These are phyloP conservation scores for Tetrahymena borealis DNA, from an alignment of 73 alveolate species.

Conservation along the genomic window DNA sequence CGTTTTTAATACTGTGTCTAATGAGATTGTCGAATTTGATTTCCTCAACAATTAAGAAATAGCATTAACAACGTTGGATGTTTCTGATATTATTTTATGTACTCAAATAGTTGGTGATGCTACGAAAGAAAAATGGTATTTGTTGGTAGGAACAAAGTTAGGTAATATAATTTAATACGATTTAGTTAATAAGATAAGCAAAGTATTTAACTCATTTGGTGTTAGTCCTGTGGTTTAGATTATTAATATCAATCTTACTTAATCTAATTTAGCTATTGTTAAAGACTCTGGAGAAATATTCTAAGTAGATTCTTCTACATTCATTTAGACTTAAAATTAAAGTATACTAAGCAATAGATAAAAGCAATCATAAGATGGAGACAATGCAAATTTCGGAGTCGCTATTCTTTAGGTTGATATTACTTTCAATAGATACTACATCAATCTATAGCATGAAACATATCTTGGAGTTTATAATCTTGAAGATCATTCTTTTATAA, in stretches of 20 bases:
- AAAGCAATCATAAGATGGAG: neutral
- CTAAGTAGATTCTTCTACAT: neutral
- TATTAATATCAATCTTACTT: neutral
- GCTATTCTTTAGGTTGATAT: neutral
- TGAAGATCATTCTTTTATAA: neutral
- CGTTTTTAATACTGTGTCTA: neutral
- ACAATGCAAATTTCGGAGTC: neutral
- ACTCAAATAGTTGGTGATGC: neutral
- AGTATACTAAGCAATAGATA: neutral
- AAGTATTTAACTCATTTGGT: neutral
- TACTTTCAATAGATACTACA: neutral
- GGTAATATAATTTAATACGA: neutral
- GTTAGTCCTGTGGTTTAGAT: neutral
- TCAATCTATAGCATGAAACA: neutral
- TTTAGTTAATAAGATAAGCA: neutral
- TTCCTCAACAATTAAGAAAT: neutral
- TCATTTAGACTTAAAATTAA: neutral
- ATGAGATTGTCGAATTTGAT: neutral
- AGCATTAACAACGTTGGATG: neutral
- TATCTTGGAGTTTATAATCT: neutral
- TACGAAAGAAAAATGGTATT: neutral
- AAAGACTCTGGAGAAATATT: neutral
- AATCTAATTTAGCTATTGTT: neutral
- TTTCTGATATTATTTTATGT: neutral
- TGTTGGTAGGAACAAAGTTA: neutral